These are phyloP conservation scores for Dittrichia graveolens DNA, from an alignment of 129 eudicot genomes.

Conservation along the genomic window DNA sequence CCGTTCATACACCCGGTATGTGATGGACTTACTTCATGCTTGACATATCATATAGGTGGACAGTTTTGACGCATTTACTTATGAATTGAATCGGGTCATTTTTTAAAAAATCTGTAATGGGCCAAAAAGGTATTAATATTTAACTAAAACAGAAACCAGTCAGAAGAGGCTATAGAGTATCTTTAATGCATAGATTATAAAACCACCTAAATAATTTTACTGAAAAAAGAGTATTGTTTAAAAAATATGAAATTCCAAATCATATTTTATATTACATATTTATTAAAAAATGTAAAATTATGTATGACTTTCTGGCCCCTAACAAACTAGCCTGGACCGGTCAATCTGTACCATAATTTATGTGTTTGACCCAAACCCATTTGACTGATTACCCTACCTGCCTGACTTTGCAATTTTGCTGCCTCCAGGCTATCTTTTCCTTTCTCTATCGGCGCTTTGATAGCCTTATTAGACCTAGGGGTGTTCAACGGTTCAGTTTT, in stretches of 20 bases:
- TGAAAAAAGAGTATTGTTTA: too few species aligned
- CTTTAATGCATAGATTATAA: neutral
- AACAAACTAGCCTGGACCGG: too few species aligned
- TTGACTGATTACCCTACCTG: neutral
- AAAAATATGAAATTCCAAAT: too few species aligned
- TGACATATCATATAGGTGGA: too few species aligned
- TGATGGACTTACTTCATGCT: too few species aligned
- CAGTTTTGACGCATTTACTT: too few species aligned
- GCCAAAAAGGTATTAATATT: neutral
- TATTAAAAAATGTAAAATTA: too few species aligned
- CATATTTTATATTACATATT: neutral
- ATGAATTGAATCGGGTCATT: neutral
- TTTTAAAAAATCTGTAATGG: neutral
- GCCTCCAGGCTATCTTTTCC: neutral
- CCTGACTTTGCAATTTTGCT: neutral
- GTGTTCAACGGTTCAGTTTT: too few species aligned
- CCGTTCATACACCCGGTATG: too few species aligned
- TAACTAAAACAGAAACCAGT: neutral
- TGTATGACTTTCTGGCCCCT: too few species aligned
- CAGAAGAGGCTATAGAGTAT: neutral
- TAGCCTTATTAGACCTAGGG: too few species aligned
- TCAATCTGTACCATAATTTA: neutral
- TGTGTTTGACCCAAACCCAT: neutral
- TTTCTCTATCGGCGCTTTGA: too few species aligned
- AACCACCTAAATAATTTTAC: neutral